A percentile compares a stretch with the other conserved stretches of the same genome.
Evolutionary conservation across 2,329 filamentous ascomycete species (phyloP).

Genomic region (Fusarium sterilihyphosum): DNA sequence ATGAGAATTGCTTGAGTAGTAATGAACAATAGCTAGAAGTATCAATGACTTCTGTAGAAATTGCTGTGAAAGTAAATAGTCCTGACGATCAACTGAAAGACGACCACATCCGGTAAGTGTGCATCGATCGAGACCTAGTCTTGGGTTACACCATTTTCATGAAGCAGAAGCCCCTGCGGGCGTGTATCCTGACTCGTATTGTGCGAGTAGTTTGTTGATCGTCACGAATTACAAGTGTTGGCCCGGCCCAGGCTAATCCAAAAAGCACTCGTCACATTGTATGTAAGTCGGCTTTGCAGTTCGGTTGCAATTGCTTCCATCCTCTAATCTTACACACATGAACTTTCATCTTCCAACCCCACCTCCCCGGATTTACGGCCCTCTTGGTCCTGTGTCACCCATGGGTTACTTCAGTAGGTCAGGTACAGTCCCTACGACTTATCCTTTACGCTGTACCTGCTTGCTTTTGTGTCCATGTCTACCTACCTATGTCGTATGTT

Average conservation of each 20-base stretch:
- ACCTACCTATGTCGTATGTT: neutral
- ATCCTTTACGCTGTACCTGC: neutral
- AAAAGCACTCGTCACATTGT: neutral
- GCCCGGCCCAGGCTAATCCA: neutral
- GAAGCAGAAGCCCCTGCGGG: neutral
- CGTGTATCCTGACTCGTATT: neutral
- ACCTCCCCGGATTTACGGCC: conserved; percentile 16
- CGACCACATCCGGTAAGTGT: neutral
- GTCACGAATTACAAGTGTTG: neutral
- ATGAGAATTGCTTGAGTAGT: neutral
- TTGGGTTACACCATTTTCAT: neutral
- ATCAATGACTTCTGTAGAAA: neutral
- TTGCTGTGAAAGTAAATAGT: neutral
- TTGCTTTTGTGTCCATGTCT: neutral
- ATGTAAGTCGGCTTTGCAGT: neutral
- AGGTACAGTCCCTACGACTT: neutral
- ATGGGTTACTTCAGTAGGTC: neutral
- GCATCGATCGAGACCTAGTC: neutral
- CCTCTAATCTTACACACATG: neutral
- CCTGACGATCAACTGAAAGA: neutral
- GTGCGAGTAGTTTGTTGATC: neutral
- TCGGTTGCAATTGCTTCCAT: conserved; percentile 10
- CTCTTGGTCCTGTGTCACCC: neutral
- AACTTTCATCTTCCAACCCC: neutral
- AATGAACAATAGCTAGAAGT: conserved; percentile 2